phyloP scores from a whole-genome alignment of 495 filamentous ascomycete genomes.

The Neurospora cerealis region DNA sequence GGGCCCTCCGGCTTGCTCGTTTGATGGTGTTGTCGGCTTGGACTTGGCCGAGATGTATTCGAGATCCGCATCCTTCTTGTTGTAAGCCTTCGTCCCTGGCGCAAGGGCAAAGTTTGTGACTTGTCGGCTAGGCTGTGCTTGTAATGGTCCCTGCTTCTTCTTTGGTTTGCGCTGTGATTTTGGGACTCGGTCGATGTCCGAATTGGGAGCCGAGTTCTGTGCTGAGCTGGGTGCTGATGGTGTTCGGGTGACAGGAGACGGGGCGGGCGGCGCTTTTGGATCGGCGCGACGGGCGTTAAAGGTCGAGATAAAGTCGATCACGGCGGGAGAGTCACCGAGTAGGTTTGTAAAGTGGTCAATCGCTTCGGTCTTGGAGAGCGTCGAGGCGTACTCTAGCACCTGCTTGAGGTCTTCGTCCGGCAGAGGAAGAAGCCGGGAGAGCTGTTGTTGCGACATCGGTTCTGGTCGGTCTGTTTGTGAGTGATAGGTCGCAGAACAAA shows the following conservation, averaged over 20 bases:
- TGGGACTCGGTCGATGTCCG: conserved; percentile 22
- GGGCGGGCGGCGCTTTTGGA: conserved; percentile 14
- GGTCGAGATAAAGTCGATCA: conserved; percentile 82
- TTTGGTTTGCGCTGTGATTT: conserved; percentile 19
- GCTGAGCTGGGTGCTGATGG: conserved; percentile 12
- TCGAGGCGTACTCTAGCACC: conserved; percentile 67
- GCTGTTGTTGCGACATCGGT: conserved; percentile 52
- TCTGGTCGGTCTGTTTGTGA: neutral
- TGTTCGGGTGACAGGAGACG: neutral
- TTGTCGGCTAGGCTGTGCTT: conserved; percentile 57
- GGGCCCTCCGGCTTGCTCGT: conserved; percentile 17
- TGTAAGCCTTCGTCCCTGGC: conserved; percentile 24
- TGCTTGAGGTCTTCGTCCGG: conserved; percentile 76
- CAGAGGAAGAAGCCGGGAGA: conserved; percentile 69
- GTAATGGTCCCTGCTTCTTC: conserved; percentile 52
- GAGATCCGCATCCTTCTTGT: neutral
- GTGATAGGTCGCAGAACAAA: no score
- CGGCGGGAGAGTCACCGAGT: conserved; percentile 75
- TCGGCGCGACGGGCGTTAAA: conserved; percentile 68
- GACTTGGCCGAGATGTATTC: neutral
- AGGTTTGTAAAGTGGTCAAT: conserved; percentile 79
- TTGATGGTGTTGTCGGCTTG: conserved; percentile 12
- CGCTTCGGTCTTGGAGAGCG: conserved; percentile 58
- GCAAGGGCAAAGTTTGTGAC: conserved; percentile 38
- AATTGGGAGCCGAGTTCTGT: conserved; percentile 4